phyloP scores from a whole-genome alignment of 176 grass and related monocot genomes.

The Carex cristatella region DNA sequence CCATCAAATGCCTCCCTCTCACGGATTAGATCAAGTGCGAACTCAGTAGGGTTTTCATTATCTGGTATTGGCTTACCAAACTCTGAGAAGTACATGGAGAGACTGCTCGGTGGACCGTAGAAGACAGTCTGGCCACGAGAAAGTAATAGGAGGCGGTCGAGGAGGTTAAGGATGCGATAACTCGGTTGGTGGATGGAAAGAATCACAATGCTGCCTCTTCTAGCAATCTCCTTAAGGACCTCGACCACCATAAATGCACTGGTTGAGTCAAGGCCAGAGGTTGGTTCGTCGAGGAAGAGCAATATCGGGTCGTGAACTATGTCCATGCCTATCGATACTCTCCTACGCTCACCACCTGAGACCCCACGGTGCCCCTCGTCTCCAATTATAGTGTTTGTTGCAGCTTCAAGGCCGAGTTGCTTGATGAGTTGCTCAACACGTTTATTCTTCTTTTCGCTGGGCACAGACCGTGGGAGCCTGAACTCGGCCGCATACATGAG shows the following conservation, averaged over 20 bases:
- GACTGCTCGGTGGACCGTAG: constrained; percentile 37
- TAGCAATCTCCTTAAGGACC: constrained; percentile 64
- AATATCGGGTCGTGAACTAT: constrained; percentile 82
- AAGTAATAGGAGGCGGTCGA: constrained; percentile 59
- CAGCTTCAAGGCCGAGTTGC: constrained; percentile 57
- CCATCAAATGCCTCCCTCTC: constrained; percentile 44
- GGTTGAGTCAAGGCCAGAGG: constrained; percentile 74
- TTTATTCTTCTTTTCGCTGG: constrained; percentile 45
- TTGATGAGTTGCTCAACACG: constrained; percentile 64
- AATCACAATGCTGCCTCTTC: constrained; percentile 67
- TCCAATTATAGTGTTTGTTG: constrained; percentile 78
- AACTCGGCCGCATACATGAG: constrained; percentile 80
- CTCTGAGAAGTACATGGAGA: constrained; percentile 54
- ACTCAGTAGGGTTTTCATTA: constrained; percentile 78
- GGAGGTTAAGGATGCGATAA: constrained; percentile 59
- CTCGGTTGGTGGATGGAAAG: constrained; percentile 80
- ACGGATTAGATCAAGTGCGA: constrained; percentile 62
- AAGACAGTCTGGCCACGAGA: constrained; percentile 64
- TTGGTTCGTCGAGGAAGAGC: constrained; percentile 84
- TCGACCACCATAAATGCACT: constrained; percentile 76
- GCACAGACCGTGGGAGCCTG: constrained; percentile 51
- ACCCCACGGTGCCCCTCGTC: constrained; percentile 73
- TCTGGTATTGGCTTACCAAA: constrained; percentile 56
- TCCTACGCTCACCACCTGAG: constrained; percentile 68
- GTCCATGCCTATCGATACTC: constrained; percentile 77